These are phyloP conservation scores for Globisporangium heterothallicum DNA, from an alignment of 352 stramenopile genomes.

Conservation along the genomic window DNA sequence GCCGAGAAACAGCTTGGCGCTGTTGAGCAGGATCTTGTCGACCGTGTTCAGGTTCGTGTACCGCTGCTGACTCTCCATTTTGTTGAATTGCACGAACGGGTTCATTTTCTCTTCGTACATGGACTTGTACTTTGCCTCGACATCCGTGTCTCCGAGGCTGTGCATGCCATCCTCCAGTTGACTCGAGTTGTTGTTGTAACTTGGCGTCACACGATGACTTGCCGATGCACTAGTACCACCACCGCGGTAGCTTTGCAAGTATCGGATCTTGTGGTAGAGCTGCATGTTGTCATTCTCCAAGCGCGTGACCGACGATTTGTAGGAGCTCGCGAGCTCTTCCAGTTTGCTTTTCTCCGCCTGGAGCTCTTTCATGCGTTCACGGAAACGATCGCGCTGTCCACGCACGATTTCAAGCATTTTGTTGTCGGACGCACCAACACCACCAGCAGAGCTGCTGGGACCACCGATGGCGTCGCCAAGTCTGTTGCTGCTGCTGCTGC, in stretches of 20 bases:
- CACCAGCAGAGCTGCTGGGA: conserved; percentile 16
- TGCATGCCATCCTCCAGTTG: conserved; percentile 39
- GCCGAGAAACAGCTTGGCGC: conserved; percentile 73
- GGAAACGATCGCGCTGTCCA: conserved; percentile 73
- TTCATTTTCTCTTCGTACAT: conserved; percentile 92
- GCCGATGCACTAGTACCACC: neutral
- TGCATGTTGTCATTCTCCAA: conserved; percentile 90
- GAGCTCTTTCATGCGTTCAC: conserved; percentile 78
- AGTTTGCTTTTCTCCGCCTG: conserved; percentile 66
- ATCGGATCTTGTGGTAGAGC: conserved; percentile 89
- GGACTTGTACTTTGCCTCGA: conserved; percentile 75
- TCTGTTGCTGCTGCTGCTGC: no score
- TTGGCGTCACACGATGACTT: conserved; percentile 13
- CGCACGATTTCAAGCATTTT: conserved; percentile 87
- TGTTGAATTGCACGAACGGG: conserved; percentile 90
- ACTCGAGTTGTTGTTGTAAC: conserved; percentile 8
- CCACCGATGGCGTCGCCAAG: neutral
- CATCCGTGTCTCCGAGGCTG: conserved; percentile 21
- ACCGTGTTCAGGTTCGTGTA: conserved; percentile 88
- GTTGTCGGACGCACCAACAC: conserved; percentile 26
- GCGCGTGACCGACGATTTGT: conserved; percentile 55
- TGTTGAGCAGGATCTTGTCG: conserved; percentile 89
- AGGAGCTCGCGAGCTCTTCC: conserved; percentile 58
- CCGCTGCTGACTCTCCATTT: conserved; percentile 84
- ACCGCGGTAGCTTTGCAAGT: conserved; percentile 72